A percentile compares a stretch with the other conserved stretches of the same genome.
Evolutionary conservation across 805 yeast genomes (phyloP).

Genomic region (Komagataella pseudopastoris): DNA sequence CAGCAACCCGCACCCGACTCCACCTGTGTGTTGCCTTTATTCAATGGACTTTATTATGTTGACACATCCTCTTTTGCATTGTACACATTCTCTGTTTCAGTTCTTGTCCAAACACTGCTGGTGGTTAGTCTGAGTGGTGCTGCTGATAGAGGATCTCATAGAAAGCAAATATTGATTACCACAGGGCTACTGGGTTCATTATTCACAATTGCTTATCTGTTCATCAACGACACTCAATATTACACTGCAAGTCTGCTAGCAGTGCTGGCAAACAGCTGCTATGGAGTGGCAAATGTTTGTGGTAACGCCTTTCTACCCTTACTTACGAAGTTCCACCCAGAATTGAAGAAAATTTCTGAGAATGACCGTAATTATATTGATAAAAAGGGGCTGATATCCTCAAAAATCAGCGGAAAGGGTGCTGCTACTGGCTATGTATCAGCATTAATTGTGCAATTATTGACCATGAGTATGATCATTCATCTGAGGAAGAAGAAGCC

Average conservation of each 20-base stretch:
- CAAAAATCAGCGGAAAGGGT: slow-evolving; percentile 52
- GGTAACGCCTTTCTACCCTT: slow-evolving; percentile 65
- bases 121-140: slow-evolving; percentile 67
- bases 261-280: slow-evolving; percentile 50
- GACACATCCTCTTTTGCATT: slow-evolving; percentile 67
- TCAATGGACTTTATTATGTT: slow-evolving; percentile 24
- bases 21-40: slow-evolving; percentile 18
- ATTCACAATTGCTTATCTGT: slow-evolving; percentile 31
- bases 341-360: neutral
- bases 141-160: slow-evolving; percentile 48
- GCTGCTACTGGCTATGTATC: slow-evolving; percentile 59
- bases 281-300: slow-evolving; percentile 70
- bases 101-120: slow-evolving; percentile 53
- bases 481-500: slow-evolving; percentile 7
- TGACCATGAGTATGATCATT: slow-evolving; percentile 33
- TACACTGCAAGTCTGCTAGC: slow-evolving; percentile 40
- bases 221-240: slow-evolving; percentile 25
- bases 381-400: slow-evolving; percentile 24
- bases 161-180: slow-evolving; percentile 38
- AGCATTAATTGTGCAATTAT: slow-evolving; percentile 52
- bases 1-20: slow-evolving; percentile 8
- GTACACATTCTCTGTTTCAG: slow-evolving; percentile 63
- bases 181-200: slow-evolving; percentile 51
- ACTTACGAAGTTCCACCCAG: slow-evolving; percentile 31
- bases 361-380: neutral